A percentile compares a stretch with the other conserved stretches of the same genome.
These are phyloP conservation scores for Geranium rotundifolium DNA, from an alignment of 345 rosid species.

Conservation along the genomic window DNA sequence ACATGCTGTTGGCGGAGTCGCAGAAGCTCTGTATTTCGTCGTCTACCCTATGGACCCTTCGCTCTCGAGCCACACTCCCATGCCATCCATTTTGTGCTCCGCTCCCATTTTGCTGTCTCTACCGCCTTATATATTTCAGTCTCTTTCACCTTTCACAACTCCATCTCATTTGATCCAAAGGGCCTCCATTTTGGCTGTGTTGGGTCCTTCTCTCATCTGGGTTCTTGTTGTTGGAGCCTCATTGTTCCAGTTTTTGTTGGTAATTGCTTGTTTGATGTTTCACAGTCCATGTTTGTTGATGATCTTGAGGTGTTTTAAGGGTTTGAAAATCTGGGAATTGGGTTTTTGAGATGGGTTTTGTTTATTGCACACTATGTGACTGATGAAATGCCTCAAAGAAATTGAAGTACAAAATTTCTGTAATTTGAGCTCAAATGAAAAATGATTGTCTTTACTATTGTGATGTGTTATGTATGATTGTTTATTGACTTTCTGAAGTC, in stretches of 20 bases:
- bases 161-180: not conserved
- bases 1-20: conserved; percentile 16
- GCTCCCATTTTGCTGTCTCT: not conserved
- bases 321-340: no score
- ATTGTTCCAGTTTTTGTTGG: not conserved
- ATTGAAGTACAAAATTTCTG: not conserved
- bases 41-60: not conserved
- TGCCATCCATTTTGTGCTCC: not conserved
- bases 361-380: not conserved
- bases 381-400: not conserved
- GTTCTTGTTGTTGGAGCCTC: not conserved
- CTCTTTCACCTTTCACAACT: not conserved
- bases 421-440: not conserved
- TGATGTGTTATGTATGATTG: not conserved
- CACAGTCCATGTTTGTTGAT: no score
- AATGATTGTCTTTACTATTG: not conserved
- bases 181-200: no score
- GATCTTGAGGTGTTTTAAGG: no score
- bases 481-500: not conserved
- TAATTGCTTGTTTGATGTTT: not conserved
- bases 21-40: conserved; percentile 6
- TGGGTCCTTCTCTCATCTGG: no score
- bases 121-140: not conserved
- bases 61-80: not conserved
- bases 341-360: not conserved